Evolutionary conservation across 306 rosid genomes (phyloP).

Genomic region (Canavalia gladiata): DNA sequence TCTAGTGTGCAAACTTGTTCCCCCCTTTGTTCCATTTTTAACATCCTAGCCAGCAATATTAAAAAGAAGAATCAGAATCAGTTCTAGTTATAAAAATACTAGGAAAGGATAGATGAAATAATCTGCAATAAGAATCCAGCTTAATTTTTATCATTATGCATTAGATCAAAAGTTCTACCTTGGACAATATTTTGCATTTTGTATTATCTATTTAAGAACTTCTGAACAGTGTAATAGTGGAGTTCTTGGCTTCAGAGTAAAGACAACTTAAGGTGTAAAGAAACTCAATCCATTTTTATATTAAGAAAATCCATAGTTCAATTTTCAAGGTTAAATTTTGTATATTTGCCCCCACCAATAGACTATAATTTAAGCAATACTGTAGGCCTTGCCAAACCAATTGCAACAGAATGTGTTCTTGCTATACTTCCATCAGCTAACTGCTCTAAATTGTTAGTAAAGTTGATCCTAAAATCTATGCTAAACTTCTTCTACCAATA

Average conservation of each 20-base stretch:
- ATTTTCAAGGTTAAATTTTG: background rate
- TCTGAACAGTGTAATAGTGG: background rate
- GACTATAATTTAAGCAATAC: background rate
- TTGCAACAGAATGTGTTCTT: slow-evolving; percentile 8
- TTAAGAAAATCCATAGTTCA: too few species aligned
- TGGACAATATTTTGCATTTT: background rate
- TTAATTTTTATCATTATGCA: background rate
- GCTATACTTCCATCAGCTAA: slow-evolving; percentile 15
- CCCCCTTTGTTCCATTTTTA: slow-evolving; percentile 11
- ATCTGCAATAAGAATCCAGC: background rate
- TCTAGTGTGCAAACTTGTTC: background rate
- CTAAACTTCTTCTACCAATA: background rate
- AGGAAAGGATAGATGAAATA: slow-evolving; percentile 7
- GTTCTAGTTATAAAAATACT: slow-evolving; percentile 9
- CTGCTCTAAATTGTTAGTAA: slow-evolving; percentile 3
- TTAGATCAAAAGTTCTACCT: slow-evolving; percentile 22
- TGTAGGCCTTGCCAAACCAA: background rate
- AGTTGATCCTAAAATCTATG: slow-evolving; percentile 12
- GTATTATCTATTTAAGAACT: background rate
- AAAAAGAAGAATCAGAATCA: background rate
- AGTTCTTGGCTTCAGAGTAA: background rate
- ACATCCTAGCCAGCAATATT: background rate
- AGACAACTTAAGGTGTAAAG: background rate
- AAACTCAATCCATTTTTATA: background rate
- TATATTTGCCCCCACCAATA: background rate